These are phyloP conservation scores for Scheffersomyces quercinus DNA, from an alignment of 1,139 yeast genomes.

Conservation along the genomic window DNA sequence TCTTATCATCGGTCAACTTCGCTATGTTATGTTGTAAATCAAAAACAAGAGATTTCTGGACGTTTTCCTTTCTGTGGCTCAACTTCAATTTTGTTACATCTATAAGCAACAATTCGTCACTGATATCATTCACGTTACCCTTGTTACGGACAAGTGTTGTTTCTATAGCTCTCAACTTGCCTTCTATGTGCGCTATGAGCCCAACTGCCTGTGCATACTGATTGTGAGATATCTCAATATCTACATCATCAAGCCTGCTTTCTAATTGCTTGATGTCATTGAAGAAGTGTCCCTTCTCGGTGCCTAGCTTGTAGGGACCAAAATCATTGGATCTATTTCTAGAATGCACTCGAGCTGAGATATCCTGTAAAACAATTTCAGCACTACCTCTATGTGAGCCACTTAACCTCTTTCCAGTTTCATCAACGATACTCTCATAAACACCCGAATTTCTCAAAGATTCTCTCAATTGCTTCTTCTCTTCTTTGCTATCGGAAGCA, in stretches of 20 bases:
- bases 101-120: conserved; percentile 37
- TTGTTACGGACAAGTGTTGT: conserved; percentile 11
- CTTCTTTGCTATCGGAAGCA: conserved; percentile 23
- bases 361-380: conserved; percentile 49
- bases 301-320: conserved; percentile 8
- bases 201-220: conserved; percentile 58
- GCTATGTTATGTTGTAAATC: conserved; percentile 39
- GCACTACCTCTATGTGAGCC: conserved; percentile 36
- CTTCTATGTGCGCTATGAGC: conserved; percentile 44
- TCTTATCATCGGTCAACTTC: conserved; percentile 31
- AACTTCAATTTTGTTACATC: conserved; percentile 44
- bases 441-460: conserved; percentile 41
- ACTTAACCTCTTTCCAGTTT: conserved; percentile 26
- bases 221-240: conserved; percentile 64
- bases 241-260: conserved; percentile 66
- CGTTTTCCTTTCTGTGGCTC: conserved; percentile 34
- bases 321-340: conserved; percentile 54
- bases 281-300: conserved; percentile 32
- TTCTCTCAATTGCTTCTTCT: conserved; percentile 42
- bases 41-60: conserved; percentile 40
- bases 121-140: conserved; percentile 12
- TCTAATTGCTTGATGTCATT: conserved; percentile 54
- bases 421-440: conserved; percentile 25
- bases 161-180: conserved; percentile 25
- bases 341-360: conserved; percentile 56